Base-by-base conservation (phyloP, 257 asterid species). In the Cinchona pubescens region DNA sequence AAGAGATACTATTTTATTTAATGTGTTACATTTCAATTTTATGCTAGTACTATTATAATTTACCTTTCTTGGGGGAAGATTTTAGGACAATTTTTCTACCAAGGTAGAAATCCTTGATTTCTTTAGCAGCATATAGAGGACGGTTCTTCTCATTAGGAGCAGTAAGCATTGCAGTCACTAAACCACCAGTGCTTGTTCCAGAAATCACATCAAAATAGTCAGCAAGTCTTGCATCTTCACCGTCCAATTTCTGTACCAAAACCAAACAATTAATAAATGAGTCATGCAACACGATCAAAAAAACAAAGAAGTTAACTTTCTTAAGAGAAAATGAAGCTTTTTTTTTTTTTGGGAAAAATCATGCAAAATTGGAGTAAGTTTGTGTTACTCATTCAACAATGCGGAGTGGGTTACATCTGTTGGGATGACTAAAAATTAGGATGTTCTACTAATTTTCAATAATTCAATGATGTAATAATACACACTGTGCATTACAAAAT, bases 181-280 rank as follows among this genome's bases (percentile, higher is more conserved):
- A 89, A 10, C 95, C 95, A 10, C 95, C 92, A 1, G 95, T 89
- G 81, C 95, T 89, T 1, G 85, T 83, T 53, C 95, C 95, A 1
- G 90, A 81, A 10, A 89, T 83, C 46, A 89, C 73, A 40, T 89
- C 94, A 35, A 89, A 86, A 65, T 89, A 89, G 69, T 89, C 92
- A 0, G 90, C 94, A 0, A 89, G 67, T 34, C 94, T 78, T 0
- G 79, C 87, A 10, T 82, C 72, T 51, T 77, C 69, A 0, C 92
- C 95, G 3, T 87, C 89, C n/a, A 87, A 60, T 61, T 83, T 83
- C 94, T 89, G 63, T 5, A 61, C 34, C 45, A 34, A 53, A 70
- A 15, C 6, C 58, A 21, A 27, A 38, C 14, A 29, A 29, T 1
- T 16, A 30, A 56, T 10, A 7, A 58, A 56, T 23, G 2, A 40